phyloP scores from a whole-genome alignment of 257 asterid genomes.

The Solanum appendiculatum region DNA sequence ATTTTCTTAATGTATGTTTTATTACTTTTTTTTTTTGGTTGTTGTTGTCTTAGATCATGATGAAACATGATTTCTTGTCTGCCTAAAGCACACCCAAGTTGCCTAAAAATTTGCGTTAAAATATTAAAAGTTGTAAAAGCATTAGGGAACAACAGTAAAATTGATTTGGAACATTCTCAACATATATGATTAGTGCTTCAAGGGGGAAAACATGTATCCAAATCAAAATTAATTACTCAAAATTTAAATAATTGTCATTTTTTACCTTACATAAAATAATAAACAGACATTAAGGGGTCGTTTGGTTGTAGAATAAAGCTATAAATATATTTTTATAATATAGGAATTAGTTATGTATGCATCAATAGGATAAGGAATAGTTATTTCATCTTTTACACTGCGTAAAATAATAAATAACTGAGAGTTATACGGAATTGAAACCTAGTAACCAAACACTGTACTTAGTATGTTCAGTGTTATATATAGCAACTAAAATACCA shows the following conservation, averaged over 20 bases:
- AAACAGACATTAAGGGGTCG: neutral
- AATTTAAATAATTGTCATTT: too few relatives aligned
- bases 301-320: too few relatives aligned
- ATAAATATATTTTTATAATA: too few relatives aligned
- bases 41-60: neutral
- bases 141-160: neutral
- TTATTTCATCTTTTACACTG: too few relatives aligned
- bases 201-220: neutral
- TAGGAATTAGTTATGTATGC: too few relatives aligned
- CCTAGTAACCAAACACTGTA: neutral
- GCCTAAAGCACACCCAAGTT: neutral
- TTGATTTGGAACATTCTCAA: neutral
- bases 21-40: neutral
- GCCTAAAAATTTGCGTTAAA: neutral
- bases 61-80: slow-evolving; percentile 2
- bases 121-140: neutral
- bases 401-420: too few relatives aligned
- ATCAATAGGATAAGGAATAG: fast-evolving
- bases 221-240: neutral
- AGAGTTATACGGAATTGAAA: too few relatives aligned
- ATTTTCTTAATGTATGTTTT: neutral
- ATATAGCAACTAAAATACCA: neutral
- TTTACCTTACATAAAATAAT: neutral
- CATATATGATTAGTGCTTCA: neutral
- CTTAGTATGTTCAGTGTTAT: too few relatives aligned